Percentiles rank a stretch among this genome's conserved stretches.
These are phyloP conservation scores for Komagataella pseudopastoris DNA, from an alignment of 805 yeast species.

Conservation along the genomic window DNA sequence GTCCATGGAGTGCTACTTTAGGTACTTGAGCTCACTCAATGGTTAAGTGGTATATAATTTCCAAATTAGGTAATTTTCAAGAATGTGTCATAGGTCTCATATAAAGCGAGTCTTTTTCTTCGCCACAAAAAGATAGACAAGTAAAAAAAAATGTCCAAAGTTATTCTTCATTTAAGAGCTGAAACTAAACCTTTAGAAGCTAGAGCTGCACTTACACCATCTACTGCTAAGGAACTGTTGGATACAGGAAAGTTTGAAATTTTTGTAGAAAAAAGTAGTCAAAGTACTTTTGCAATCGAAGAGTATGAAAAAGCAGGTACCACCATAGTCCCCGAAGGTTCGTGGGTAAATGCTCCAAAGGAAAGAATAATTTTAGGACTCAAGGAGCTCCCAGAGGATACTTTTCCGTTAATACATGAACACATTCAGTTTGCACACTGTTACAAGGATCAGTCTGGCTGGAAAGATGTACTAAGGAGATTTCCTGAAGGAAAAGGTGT, in stretches of 20 bases:
- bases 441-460: constrained; percentile 94
- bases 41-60: neutral
- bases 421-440: constrained; percentile 99
- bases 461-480: constrained; percentile 83
- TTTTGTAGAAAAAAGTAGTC: constrained; percentile 77
- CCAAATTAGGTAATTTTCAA: neutral
- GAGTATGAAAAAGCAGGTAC: constrained; percentile 82
- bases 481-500: constrained; percentile 88
- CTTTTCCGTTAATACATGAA: constrained; percentile 87
- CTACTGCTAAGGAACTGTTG: constrained; percentile 69
- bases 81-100: neutral
- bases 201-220: constrained; percentile 92
- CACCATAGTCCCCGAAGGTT: constrained; percentile 78
- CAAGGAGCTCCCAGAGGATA: constrained; percentile 87
- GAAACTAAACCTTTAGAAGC: constrained; percentile 96
- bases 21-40: neutral
- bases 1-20: too few relatives aligned
- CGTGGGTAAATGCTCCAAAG: constrained; percentile 86
- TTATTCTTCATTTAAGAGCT: constrained; percentile 81
- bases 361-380: constrained; percentile 87
- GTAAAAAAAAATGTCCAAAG: constrained; percentile 15
- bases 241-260: constrained; percentile 76
- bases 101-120: neutral
- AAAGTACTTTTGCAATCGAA: constrained; percentile 60
- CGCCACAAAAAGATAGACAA: neutral